Conservation (phyloP, 202 grass and related monocot species). For the Schoenoplectus triqueter region DNA sequence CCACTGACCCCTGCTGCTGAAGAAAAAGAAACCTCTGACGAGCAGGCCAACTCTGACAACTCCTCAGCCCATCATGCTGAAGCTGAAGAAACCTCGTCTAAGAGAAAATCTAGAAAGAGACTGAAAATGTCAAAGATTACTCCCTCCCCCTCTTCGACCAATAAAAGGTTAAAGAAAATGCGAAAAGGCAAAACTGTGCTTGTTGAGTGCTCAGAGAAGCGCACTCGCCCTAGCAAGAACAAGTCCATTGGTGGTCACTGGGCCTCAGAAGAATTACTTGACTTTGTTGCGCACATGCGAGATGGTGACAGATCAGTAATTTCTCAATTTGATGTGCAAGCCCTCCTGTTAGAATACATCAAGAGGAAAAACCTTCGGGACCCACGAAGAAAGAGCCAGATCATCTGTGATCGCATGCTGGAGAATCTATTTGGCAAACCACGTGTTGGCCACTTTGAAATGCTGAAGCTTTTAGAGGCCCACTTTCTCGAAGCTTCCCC, state of each 20-base stretch:
- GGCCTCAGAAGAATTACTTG: constrained; percentile 90
- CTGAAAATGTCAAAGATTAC: constrained; percentile 53
- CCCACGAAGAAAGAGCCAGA: constrained; percentile 79
- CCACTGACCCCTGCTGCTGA: constrained; percentile 42
- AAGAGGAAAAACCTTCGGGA: constrained; percentile 79
- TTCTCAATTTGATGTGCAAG: constrained; percentile 82
- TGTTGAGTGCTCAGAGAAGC: constrained; percentile 48
- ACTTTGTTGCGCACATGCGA: constrained; percentile 79
- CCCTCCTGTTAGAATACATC: constrained; percentile 83
- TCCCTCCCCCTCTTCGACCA: constrained; percentile 23
- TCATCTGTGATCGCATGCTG: constrained; percentile 90
- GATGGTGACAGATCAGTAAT: constrained; percentile 79
- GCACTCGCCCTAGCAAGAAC: constrained; percentile 51
- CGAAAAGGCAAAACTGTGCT: constrained; percentile 62
- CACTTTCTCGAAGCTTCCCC: constrained; percentile 75
- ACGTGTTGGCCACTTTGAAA: constrained; percentile 93
- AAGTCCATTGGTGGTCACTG: constrained; percentile 65
- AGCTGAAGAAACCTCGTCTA: constrained; percentile 41
- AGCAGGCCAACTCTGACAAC: constrained; percentile 66
- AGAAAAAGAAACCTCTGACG: constrained; percentile 51
- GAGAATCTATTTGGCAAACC: constrained; percentile 74
- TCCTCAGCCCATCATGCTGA: constrained; percentile 37
- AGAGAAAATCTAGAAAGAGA: constrained; percentile 54
- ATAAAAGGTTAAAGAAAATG: constrained; percentile 37
- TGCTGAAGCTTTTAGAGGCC: constrained; percentile 98